Evolutionary conservation across 306 rosid genomes (phyloP).

Genomic region (Lithocarpus polystachyus): DNA sequence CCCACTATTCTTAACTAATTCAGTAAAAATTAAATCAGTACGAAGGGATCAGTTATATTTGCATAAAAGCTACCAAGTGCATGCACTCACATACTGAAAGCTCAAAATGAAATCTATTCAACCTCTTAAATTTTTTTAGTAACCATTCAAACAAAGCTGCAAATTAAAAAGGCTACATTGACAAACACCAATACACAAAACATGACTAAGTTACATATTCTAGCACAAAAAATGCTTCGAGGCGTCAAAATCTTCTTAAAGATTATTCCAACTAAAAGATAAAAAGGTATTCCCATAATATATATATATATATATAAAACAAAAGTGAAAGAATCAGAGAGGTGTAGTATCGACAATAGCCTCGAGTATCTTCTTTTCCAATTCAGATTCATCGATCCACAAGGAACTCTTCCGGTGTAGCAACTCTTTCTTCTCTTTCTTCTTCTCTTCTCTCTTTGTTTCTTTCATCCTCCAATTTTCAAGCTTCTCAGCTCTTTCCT

Average conservation of each 20-base stretch:
- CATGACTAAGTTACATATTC: neutral
- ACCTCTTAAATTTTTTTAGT: too few species aligned
- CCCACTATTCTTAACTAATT: neutral
- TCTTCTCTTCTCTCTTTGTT: slow-evolving; percentile 30
- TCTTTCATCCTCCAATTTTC: slow-evolving; percentile 58
- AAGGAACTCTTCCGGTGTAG: slow-evolving; percentile 38
- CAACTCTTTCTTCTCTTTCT: slow-evolving; percentile 36
- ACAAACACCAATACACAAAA: neutral
- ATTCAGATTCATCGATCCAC: slow-evolving; percentile 37
- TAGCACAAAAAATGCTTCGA: neutral
- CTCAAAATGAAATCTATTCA: too few species aligned
- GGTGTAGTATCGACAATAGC: slow-evolving; percentile 18
- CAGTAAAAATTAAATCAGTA: neutral
- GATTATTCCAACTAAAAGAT: neutral
- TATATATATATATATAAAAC: neutral
- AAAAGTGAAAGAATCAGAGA: slow-evolving; percentile 22
- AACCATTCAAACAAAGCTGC: neutral
- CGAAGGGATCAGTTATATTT: neutral
- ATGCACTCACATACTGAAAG: neutral
- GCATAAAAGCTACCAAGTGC: neutral
- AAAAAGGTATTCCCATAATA: neutral
- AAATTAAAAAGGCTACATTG: neutral
- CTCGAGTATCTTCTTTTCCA: slow-evolving; percentile 32
- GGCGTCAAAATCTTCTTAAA: neutral
- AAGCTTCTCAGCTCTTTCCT: slow-evolving; percentile 49